Evolutionary conservation across 768 basidiomycete genomes (phyloP).

Genomic region (Gautieria morchelliformis): DNA sequence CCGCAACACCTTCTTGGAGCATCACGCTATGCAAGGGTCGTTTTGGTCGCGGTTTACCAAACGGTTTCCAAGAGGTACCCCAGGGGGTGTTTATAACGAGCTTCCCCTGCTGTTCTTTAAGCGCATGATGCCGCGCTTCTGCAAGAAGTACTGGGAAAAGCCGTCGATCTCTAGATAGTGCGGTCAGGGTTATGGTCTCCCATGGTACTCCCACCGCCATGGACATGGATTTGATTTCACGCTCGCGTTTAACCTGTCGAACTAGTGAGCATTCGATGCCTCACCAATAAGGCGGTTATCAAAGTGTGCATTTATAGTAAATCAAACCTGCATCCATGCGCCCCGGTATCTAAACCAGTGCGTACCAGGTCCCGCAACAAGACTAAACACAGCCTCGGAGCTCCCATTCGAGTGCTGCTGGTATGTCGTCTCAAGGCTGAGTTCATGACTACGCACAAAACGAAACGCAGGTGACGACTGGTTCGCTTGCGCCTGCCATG

Average conservation of each 20-base stretch:
- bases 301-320: background rate
- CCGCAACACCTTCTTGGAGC: conserved; percentile 70
- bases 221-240: conserved; percentile 88
- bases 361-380: conserved; percentile 93
- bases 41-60: conserved; percentile 84
- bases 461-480: conserved; percentile 22
- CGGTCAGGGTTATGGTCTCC: conserved; percentile 94
- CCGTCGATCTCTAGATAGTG: conserved; percentile 76
- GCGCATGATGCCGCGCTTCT: conserved; percentile 85
- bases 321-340: conserved; percentile 88
- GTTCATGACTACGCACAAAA: conserved; percentile 77
- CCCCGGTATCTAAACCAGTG: conserved; percentile 87
- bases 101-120: conserved; percentile 82
- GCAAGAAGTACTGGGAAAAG: conserved; percentile 73
- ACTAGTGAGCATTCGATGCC: background rate
- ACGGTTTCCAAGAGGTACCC: conserved; percentile 94
- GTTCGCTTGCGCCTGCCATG: conserved; percentile 81
- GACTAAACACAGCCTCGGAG: conserved; percentile 77
- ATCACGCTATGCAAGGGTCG: conserved; percentile 86
- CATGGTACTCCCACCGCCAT: conserved; percentile 88
- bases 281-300: background rate
- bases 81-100: conserved; percentile 95
- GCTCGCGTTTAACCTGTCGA: conserved; percentile 83
- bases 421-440: conserved; percentile 88
- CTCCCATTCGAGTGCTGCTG: conserved; percentile 88